These are phyloP conservation scores for Penicillium sp. DNA, from an alignment of 2,329 filamentous ascomycete genomes.

Conservation along the genomic window DNA sequence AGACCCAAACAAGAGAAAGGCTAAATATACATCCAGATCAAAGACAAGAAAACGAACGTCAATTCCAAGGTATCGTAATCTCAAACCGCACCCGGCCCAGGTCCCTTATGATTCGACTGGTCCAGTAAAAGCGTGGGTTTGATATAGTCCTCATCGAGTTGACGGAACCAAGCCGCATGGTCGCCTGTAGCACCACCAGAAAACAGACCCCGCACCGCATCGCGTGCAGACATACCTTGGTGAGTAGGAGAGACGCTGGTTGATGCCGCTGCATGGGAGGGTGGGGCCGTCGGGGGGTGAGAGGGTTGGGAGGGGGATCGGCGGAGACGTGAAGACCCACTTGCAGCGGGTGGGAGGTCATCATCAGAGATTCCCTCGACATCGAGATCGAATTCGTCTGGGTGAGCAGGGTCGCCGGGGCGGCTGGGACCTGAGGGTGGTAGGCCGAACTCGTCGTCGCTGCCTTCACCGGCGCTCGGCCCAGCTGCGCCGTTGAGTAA, in stretches of 20 bases:
- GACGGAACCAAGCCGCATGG: constrained; percentile 82
- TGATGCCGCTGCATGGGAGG: constrained; percentile 19
- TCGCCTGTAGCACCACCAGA: constrained; percentile 72
- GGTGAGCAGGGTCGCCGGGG: constrained; percentile 34
- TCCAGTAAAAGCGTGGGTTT: constrained; percentile 88
- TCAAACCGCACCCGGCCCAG: constrained; percentile 37
- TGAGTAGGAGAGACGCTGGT: constrained; percentile 29
- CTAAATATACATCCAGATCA: constrained; percentile 25
- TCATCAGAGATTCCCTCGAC: constrained; percentile 51
- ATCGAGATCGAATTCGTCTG: constrained; percentile 39
- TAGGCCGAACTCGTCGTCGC: constrained; percentile 52
- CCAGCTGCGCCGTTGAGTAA: constrained; percentile 45
- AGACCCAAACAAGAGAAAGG: constrained; percentile 8
- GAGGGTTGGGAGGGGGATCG: constrained; percentile 39
- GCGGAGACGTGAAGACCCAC: constrained; percentile 31
- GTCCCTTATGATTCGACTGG: constrained; percentile 51
- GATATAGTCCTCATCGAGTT: constrained; percentile 93
- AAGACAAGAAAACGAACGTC: constrained; percentile 2
- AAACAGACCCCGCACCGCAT: constrained; percentile 76
- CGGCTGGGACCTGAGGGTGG: constrained; percentile 38
- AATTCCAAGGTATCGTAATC: constrained; percentile 8
- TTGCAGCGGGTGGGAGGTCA: constrained; percentile 58
- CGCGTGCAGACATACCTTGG: constrained; percentile 64
- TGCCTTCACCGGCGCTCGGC: constrained; percentile 33
- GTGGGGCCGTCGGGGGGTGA: constrained; percentile 20